phyloP scores from a whole-genome alignment of 306 rosid genomes.

The Dalbergia cochinchinensis region DNA sequence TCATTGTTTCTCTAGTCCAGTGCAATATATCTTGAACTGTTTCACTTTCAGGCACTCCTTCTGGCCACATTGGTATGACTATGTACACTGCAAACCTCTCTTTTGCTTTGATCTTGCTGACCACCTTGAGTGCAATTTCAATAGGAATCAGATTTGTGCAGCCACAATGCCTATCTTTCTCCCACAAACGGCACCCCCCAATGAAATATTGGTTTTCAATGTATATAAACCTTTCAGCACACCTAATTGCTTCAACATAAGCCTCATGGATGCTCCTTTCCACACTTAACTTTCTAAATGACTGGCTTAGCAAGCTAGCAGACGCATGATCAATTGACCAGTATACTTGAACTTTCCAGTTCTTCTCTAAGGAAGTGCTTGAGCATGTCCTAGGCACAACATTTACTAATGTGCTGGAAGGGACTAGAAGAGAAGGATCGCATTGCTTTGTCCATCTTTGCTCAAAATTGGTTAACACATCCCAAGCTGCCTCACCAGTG shows the following conservation, averaged over 20 bases:
- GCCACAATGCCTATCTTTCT: conserved; percentile 69
- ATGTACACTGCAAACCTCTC: conserved; percentile 85
- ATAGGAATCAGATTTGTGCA: conserved; percentile 82
- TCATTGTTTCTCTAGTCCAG: conserved; percentile 87
- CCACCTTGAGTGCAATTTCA: conserved; percentile 91
- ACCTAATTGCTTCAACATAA: conserved; percentile 86
- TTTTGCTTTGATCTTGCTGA: conserved; percentile 74
- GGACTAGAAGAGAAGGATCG: conserved; percentile 73
- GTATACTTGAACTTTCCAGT: conserved; percentile 90
- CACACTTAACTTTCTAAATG: conserved; percentile 59
- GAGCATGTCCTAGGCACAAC: conserved; percentile 57
- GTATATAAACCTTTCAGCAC: conserved; percentile 86
- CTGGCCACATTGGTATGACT: conserved; percentile 97
- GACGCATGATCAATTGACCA: conserved; percentile 83
- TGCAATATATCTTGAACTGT: conserved; percentile 78
- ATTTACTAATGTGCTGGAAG: conserved; percentile 55
- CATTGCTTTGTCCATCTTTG: conserved; percentile 88
- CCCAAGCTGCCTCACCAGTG: conserved; percentile 89
- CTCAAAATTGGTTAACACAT: conserved; percentile 82
- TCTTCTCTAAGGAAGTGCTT: conserved; percentile 46
- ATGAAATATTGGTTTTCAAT: conserved; percentile 93
- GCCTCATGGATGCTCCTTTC: conserved; percentile 90
- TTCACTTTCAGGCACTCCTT: conserved; percentile 84
- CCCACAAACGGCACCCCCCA: conserved; percentile 93
- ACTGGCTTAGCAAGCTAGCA: conserved; percentile 48